A percentile compares a stretch with the other conserved stretches of the same genome.
Conservation (phyloP, 345 rosid species). For the Bretschneidera sinensis region DNA sequence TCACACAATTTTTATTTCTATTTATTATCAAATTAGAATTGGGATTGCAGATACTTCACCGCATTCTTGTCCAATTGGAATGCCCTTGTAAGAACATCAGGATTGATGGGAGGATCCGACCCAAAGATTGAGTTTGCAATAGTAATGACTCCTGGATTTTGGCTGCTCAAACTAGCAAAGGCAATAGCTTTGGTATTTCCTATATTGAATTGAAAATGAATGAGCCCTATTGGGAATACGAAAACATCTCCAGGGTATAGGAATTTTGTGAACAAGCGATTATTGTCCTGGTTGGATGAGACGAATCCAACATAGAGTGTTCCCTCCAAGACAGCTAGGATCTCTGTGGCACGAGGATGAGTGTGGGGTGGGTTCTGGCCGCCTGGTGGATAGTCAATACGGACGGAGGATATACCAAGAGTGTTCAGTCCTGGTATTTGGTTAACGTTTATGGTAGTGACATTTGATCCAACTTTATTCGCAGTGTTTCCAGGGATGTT, state of each 20-base stretch:
- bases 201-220: constrained; percentile 30
- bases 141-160: constrained; percentile 27
- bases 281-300: constrained; percentile 16
- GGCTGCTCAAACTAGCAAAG: constrained; percentile 18
- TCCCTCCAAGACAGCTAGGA: constrained; percentile 18
- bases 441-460: constrained; percentile 8
- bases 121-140: constrained; percentile 25
- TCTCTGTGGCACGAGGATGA: constrained; percentile 21
- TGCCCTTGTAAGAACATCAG: constrained; percentile 17
- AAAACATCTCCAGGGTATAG: constrained; percentile 25
- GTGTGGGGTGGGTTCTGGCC: constrained; percentile 32
- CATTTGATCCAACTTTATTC: constrained; percentile 10
- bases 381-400: constrained; percentile 28
- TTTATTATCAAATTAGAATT: constrained; percentile 9
- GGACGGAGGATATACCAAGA: constrained; percentile 24
- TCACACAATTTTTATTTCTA: no score
- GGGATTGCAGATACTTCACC: constrained; percentile 10
- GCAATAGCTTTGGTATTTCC: constrained; percentile 24
- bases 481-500: constrained; percentile 13
- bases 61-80: constrained; percentile 14
- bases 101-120: constrained; percentile 19
- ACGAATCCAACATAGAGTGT: constrained; percentile 23
- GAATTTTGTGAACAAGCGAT: constrained; percentile 15
- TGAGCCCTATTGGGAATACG: constrained; percentile 29
- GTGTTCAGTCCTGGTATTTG: constrained; percentile 31